Evolutionary conservation across 2,329 filamentous ascomycete genomes (phyloP), one percentile per base, ranked within the genome.

Genomic region (Pseudonectria buxi): DNA sequence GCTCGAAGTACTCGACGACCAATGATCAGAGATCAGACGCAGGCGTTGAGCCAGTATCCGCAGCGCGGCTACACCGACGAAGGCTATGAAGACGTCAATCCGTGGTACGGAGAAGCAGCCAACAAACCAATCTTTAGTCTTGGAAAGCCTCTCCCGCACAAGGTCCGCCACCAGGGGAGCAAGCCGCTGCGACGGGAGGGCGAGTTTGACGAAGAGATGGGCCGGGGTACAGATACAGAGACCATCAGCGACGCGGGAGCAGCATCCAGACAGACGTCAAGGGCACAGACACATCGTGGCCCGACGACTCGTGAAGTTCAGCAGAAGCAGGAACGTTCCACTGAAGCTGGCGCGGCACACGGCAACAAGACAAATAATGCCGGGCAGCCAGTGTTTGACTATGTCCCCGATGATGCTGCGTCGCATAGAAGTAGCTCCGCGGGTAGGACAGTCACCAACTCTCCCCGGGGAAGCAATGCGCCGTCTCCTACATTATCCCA

Each of bases 101-200:
- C 45, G 10, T 48, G 45, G 45, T 47, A 46, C n/a, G 37, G 37
- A 2, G 35, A 46, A 22, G 26, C 28, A 3, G 38, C 30, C 2
- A 36, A 41, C 13, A 49, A 49, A 3, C 45, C 45, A 0, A 40
- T 49, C 2, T 49, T 49, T 12, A 49, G 46, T 16, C 40, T 49
- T 5, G 46, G 42, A 10, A 43, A 43, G 2, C 46, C 46, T 9
- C 26, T 49, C 4, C 46, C 46, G 6, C 46, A 49, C 6, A 37
- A 33, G 2, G 43, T 47, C 6, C 38, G 46, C 3, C 44, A 30
- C n/a, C 41, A 35, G 14, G 35, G 31, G 2, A n/a, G 37, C 0
- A 44, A 36, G 1, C 40, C 40, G 2, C 14, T 32, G 10, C 30
- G 6, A 5, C 26, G 15, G 4, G 35, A 44, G 18, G 37, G 32